phyloP scores from a whole-genome alignment of 208 protist genomes.

The Phytomonas francai region DNA sequence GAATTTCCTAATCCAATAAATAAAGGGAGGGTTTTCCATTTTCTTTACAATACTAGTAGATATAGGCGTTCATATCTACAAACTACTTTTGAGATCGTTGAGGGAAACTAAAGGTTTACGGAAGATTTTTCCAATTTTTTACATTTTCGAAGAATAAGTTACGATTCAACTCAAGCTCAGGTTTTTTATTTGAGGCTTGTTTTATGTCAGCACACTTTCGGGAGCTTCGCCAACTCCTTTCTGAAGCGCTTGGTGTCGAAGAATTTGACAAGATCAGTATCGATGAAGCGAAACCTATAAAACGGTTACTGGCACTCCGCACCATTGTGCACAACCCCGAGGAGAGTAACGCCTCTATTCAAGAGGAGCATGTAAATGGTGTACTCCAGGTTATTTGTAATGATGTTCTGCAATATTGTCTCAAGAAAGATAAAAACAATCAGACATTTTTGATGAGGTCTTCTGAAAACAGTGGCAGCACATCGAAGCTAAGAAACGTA shows the following conservation, averaged over 20 bases:
- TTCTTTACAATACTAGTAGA: neutral
- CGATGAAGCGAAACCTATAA: slow-evolving; percentile 31
- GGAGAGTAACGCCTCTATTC: slow-evolving; percentile 5
- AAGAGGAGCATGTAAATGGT: slow-evolving; percentile 16
- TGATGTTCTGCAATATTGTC: slow-evolving; percentile 15
- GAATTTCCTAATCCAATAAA: neutral
- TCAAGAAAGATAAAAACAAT: neutral
- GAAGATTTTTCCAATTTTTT: neutral
- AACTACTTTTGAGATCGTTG: neutral
- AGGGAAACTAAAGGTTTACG: neutral
- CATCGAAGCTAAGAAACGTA: slow-evolving; percentile 9
- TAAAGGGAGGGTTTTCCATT: neutral
- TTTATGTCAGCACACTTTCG: slow-evolving; percentile 52
- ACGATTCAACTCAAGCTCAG: neutral
- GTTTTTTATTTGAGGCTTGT: neutral
- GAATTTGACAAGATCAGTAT: slow-evolving; percentile 48
- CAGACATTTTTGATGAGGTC: neutral
- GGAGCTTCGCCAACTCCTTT: slow-evolving; percentile 38
- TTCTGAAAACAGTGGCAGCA: neutral
- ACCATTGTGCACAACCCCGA: slow-evolving; percentile 18
- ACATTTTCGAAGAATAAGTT: neutral
- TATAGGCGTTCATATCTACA: neutral
- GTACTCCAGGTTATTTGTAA: slow-evolving; percentile 22
- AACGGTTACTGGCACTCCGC: slow-evolving; percentile 39
- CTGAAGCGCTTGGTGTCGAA: slow-evolving; percentile 25